Base-by-base conservation (phyloP, 2,329 filamentous ascomycete genomes). In the Chalaropsis ovoidea region DNA sequence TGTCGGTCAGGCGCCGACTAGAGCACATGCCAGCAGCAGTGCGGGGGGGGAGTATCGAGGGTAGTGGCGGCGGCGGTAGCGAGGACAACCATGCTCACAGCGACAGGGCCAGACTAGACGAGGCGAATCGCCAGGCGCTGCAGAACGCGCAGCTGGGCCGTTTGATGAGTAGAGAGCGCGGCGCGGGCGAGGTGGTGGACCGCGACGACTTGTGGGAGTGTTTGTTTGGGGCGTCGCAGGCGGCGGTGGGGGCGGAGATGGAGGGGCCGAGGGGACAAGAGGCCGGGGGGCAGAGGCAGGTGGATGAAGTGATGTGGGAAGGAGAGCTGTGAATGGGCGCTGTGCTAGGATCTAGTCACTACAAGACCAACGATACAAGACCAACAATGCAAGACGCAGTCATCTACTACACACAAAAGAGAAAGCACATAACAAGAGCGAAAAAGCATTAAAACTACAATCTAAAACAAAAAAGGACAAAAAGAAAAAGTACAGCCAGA, bases 1-100 rank as follows among this genome's bases (percentile, higher is more conserved):
- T 96, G 42, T 94, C 90, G 0, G 90, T 95, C 1, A 80, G 82
- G 67, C 82, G 91, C 35, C 85, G 93, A 2, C 77, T 96, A 70
- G 84, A 87, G 65, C 90, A 96, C 72, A 87, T 96, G 73, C 81
- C 52, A 80, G 1, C 77, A 74, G 60, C 77, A 66, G 75, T 15
- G 19, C 11, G 4, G 24, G 13, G 27, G 4, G 15, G 13, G 3
- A 19, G 4, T 27, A n/a, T 3, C 19, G 4, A 4, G 13, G 24
- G 27, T 13, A 15, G 15, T 5, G 13, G 24, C 4, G 31, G 31
- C 31, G 6, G 31, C 31, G 6, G 31, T 31, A 31, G 31, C 31
- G 31, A n/a, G n/a, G n/a, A n/a, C n/a, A n/a, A n/a, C n/a, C n/a
- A 6, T 31, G 31, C 3, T 43, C 3, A 10, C 13, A n/a, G 17